Conservation (phyloP, 2,329 filamentous ascomycete genomes). For the Alternaria triticina region DNA sequence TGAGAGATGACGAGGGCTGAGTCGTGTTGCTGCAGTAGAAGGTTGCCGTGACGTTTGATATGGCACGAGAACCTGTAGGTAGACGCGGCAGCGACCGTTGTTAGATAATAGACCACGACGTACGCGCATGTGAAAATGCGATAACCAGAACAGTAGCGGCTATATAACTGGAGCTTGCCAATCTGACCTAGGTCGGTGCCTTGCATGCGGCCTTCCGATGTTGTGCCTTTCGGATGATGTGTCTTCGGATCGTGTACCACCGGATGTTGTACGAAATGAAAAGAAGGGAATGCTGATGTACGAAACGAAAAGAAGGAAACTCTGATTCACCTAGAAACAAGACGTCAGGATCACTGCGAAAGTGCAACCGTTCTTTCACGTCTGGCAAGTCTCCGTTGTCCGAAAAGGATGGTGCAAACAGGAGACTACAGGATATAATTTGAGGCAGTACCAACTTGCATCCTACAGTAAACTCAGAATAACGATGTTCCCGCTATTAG, state of each 20-base stretch:
- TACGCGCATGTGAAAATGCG: neutral
- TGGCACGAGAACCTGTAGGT: neutral
- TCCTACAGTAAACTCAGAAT: neutral
- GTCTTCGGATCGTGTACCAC: neutral
- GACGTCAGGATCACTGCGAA: neutral
- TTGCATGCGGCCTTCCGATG: neutral
- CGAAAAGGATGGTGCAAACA: neutral
- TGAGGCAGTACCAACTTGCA: neutral
- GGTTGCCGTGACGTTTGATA: neutral
- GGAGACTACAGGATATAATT: neutral
- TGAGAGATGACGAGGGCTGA: neutral
- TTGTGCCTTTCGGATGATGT: neutral
- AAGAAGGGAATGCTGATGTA: neutral
- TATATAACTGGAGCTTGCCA: neutral
- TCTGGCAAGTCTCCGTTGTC: neutral
- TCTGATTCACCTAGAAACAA: rapidly evolving
- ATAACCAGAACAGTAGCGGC: neutral
- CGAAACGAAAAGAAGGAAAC: too few species aligned
- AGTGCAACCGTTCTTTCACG: neutral
- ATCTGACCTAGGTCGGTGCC: neutral
- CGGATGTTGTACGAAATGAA: neutral
- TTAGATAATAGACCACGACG: neutral
- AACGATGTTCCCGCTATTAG: neutral
- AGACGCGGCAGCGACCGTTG: neutral
- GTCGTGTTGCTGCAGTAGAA: neutral